A percentile compares a stretch with the other conserved stretches of the same genome.
Evolutionary conservation across 331 rosid species (phyloP).

Genomic region (Acacia pycnantha): DNA sequence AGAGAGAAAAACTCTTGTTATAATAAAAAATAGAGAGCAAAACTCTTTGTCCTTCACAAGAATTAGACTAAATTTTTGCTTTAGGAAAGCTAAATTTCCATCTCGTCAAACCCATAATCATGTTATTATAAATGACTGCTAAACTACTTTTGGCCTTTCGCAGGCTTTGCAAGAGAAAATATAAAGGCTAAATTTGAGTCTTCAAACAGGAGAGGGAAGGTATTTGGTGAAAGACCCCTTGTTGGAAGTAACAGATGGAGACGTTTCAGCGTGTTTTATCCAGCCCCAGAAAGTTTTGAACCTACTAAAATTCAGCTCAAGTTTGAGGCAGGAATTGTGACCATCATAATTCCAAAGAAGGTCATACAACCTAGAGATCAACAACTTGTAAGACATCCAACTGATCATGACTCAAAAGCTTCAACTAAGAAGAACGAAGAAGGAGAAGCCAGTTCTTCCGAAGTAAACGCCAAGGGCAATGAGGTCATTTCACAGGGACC

Average conservation of each 20-base stretch:
- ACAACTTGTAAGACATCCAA: background rate
- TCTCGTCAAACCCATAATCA: background rate
- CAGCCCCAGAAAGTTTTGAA: conserved; percentile 34
- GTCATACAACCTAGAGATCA: conserved; percentile 1
- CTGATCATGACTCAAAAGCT: background rate
- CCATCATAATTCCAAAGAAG: conserved; percentile 28
- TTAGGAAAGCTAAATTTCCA: background rate
- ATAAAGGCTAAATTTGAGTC: conserved; percentile 34
- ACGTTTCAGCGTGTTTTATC: conserved; percentile 24
- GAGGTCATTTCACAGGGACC: conserved; percentile 8
- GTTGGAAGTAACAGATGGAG: conserved; percentile 18
- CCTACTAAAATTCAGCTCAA: conserved; percentile 7
- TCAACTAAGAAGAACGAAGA: background rate
- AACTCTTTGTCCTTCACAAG: background rate
- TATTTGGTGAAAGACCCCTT: conserved; percentile 39
- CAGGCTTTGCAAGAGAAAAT: conserved; percentile 32
- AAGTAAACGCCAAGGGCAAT: conserved; percentile 10
- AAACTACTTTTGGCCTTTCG: background rate
- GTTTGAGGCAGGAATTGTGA: conserved; percentile 25
- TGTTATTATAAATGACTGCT: background rate
- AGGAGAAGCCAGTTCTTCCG: background rate
- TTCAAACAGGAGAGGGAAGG: conserved; percentile 26
- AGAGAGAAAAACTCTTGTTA: background rate
- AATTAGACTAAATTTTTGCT: background rate
- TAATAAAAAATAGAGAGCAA: too few relatives aligned